A percentile compares a stretch with the other conserved stretches of the same genome.
Conservation (phyloP, 176 grass and related monocot species). For the Thinopyrum elongatum region DNA sequence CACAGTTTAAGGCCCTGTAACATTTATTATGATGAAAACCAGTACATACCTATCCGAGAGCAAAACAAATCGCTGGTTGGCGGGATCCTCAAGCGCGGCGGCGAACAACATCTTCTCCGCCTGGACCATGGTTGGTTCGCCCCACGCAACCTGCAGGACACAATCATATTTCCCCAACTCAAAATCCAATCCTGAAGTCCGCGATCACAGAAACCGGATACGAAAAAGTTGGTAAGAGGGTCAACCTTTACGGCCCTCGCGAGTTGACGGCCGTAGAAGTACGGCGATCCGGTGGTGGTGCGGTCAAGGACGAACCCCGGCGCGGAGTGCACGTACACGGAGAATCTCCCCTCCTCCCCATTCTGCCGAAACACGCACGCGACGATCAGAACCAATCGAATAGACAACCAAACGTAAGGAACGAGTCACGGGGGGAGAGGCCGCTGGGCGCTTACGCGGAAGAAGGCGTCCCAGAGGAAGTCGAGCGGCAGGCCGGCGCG, state of each 20-base stretch:
- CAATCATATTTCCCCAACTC: conserved; percentile 19
- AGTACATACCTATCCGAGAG: conserved; percentile 77
- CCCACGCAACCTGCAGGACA: conserved; percentile 78
- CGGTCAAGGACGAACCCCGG: conserved; percentile 78
- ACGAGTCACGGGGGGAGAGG: background rate
- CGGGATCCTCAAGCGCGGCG: conserved; percentile 69
- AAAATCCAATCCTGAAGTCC: background rate
- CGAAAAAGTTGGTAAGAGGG: background rate
- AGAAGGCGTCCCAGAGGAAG: conserved; percentile 97
- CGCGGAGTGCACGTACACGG: conserved; percentile 92
- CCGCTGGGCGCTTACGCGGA: conserved; percentile 38
- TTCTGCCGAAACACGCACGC: conserved; percentile 47
- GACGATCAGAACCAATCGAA: conserved; percentile 23
- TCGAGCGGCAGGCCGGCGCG: conserved; percentile 81
- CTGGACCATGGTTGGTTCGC: conserved; percentile 87
- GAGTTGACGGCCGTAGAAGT: conserved; percentile 77
- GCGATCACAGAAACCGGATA: background rate
- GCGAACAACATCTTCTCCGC: conserved; percentile 75
- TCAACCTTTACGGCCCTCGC: conserved; percentile 70
- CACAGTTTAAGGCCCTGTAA: background rate
- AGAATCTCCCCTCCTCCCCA: conserved; percentile 71
- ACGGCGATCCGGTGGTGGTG: conserved; percentile 69
- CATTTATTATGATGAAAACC: background rate
- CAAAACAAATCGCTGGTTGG: conserved; percentile 80
- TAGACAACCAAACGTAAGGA: background rate